These are phyloP conservation scores for Erigeron canadensis DNA, from an alignment of 129 eudicot species.

Conservation along the genomic window DNA sequence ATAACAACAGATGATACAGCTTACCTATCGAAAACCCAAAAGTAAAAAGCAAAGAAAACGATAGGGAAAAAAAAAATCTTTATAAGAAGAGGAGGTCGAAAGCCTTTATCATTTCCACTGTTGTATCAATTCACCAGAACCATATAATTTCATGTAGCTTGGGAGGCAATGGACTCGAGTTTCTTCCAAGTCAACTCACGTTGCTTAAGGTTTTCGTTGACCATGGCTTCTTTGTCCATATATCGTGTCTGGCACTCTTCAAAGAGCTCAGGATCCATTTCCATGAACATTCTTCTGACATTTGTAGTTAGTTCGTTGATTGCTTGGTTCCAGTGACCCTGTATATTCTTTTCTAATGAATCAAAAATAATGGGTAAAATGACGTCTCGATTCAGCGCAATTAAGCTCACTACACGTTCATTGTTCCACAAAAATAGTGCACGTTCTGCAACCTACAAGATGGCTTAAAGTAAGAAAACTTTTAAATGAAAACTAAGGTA, in stretches of 20 bases:
- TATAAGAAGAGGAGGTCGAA: not conserved
- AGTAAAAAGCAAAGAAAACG: not conserved
- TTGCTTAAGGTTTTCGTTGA: constrained; percentile 31
- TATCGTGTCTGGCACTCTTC: constrained; percentile 47
- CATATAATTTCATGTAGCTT: constrained; percentile 20
- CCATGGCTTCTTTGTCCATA: constrained; percentile 42
- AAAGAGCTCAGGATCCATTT: constrained; percentile 61
- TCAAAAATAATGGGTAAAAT: constrained; percentile 59
- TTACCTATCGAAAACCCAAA: constrained; percentile 21
- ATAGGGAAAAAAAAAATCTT: not conserved
- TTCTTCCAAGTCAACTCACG: constrained; percentile 49
- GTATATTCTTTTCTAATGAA: constrained; percentile 46
- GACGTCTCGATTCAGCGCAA: constrained; percentile 40
- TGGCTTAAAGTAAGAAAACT: constrained; percentile 1
- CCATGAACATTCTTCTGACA: constrained; percentile 57
- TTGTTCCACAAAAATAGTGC: constrained; percentile 52
- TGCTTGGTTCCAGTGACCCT: constrained; percentile 60
- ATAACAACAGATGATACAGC: constrained; percentile 27
- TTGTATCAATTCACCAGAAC: constrained; percentile 15
- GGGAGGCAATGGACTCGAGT: constrained; percentile 51
- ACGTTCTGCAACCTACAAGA: constrained; percentile 44
- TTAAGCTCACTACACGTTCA: constrained; percentile 42
- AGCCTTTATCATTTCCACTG: constrained; percentile 1
- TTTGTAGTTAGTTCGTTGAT: constrained; percentile 49
- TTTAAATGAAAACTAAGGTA: not conserved